Conservation (phyloP, 2,329 filamentous ascomycete genomes). For the Aspergillus sp. region DNA sequence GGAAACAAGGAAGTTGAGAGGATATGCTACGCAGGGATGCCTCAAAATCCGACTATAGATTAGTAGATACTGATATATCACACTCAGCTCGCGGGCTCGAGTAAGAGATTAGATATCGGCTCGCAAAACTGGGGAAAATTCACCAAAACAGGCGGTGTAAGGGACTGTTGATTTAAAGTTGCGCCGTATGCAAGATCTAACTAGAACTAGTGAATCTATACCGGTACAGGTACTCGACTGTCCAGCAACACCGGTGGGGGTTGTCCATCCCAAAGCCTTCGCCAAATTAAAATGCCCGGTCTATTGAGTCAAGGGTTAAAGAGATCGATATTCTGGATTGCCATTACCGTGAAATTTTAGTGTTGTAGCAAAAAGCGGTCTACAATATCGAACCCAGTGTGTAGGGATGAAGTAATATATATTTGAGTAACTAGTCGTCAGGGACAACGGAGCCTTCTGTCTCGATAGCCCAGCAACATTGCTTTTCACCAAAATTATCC, state of each 20-base stretch:
- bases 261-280: neutral
- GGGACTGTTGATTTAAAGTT: slow-evolving; percentile 5
- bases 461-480: neutral
- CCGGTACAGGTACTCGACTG: neutral
- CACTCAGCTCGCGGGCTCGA: neutral
- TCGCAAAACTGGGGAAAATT: neutral
- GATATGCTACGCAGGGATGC: neutral
- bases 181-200: neutral
- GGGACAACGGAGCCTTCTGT: neutral
- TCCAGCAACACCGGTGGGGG: neutral
- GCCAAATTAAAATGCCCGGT: neutral
- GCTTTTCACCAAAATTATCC: neutral
- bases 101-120: slow-evolving; percentile 10
- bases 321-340: slow-evolving; percentile 1
- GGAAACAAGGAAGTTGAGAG: neutral
- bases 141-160: slow-evolving; percentile 16
- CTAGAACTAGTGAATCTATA: neutral
- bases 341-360: slow-evolving; percentile 1
- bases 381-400: neutral
- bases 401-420: neutral
- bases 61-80: slow-evolving; percentile 5
- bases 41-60: neutral
- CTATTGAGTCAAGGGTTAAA: slow-evolving; percentile 5
- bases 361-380: neutral
- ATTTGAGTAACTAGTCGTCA: slow-evolving; percentile 1